A percentile compares a stretch with the other conserved stretches of the same genome.
Evolutionary conservation across 2,329 filamentous ascomycete genomes (phyloP).

Genomic region (Sarocladium kiliense): DNA sequence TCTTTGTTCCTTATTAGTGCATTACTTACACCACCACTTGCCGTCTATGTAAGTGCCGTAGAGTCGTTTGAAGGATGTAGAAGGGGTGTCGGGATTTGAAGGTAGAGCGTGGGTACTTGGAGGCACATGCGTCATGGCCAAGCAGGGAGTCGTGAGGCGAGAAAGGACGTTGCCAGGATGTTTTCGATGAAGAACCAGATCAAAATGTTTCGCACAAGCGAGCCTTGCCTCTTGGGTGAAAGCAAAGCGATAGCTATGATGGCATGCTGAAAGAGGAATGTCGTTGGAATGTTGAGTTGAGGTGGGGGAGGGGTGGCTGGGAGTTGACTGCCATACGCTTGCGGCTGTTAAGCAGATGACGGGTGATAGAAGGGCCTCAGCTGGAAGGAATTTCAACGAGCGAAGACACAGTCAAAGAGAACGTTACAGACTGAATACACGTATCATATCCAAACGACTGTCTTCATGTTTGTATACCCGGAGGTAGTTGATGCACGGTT

Average conservation of each 20-base stretch:
- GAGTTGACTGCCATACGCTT: not conserved
- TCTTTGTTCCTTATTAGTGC: not conserved
- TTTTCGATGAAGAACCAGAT: no score
- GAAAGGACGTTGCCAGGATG: not conserved
- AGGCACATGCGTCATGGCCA: constrained; percentile 1
- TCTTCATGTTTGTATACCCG: no score
- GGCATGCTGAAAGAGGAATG: not conserved
- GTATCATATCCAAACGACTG: no score
- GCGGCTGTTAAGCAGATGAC: not conserved
- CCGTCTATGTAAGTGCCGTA: constrained; percentile 28
- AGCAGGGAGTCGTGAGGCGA: not conserved
- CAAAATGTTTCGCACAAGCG: not conserved
- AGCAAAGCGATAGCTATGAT: not conserved
- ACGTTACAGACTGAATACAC: no score
- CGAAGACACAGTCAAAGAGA: no score
- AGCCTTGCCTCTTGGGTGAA: not conserved
- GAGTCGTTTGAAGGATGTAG: constrained; percentile 24
- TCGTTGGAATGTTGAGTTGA: not conserved
- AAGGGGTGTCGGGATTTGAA: constrained; percentile 17
- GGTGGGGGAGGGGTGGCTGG: constrained; percentile 3
- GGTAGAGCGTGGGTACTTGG: constrained; percentile 7
- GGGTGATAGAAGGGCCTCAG: no score
- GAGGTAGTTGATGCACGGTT: no score
- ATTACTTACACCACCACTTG: constrained; percentile 30
- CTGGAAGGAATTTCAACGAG: no score